These are phyloP conservation scores for Dimocarpus longan DNA, from an alignment of 345 rosid species.

Conservation along the genomic window DNA sequence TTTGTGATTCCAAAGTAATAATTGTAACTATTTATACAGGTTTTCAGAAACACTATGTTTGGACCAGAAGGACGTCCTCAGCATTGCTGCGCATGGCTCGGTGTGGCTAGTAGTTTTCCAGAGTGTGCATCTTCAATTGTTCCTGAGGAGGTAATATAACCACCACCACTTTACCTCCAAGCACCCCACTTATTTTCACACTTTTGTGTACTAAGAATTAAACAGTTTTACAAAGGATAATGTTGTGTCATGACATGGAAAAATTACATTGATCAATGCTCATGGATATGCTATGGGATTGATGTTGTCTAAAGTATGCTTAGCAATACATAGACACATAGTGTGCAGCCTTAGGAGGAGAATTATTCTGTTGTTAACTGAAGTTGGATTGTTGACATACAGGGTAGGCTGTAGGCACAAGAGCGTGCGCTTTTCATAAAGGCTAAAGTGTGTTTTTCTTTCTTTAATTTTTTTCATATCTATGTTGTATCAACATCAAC, in stretches of 20 bases:
- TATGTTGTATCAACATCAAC: neutral
- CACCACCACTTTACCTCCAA: neutral
- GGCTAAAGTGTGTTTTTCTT: neutral
- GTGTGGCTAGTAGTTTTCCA: constrained; percentile 97
- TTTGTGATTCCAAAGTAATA: constrained; percentile 22
- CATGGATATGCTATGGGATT: neutral
- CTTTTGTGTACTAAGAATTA: constrained; percentile 6
- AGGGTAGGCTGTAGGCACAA: neutral
- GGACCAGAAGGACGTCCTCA: constrained; percentile 99
- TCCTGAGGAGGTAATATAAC: constrained; percentile 88
- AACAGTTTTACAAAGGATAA: neutral
- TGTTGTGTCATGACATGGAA: neutral
- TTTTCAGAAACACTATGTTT: constrained; percentile 98
- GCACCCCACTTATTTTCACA: neutral
- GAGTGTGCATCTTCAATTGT: constrained; percentile 95
- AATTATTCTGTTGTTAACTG: neutral
- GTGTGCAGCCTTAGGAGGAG: neutral
- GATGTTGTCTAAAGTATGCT: neutral
- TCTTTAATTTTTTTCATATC: neutral
- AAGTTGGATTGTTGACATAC: neutral
- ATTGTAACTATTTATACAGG: constrained; percentile 48
- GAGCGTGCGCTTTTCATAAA: neutral
- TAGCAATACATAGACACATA: neutral
- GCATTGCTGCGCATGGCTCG: constrained; percentile 99
- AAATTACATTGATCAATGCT: neutral